Percentiles rank a stretch among this genome's conserved stretches.
phyloP scores from a whole-genome alignment of 1,284 basidiomycete species.

The Ceratobasidium sp. region DNA sequence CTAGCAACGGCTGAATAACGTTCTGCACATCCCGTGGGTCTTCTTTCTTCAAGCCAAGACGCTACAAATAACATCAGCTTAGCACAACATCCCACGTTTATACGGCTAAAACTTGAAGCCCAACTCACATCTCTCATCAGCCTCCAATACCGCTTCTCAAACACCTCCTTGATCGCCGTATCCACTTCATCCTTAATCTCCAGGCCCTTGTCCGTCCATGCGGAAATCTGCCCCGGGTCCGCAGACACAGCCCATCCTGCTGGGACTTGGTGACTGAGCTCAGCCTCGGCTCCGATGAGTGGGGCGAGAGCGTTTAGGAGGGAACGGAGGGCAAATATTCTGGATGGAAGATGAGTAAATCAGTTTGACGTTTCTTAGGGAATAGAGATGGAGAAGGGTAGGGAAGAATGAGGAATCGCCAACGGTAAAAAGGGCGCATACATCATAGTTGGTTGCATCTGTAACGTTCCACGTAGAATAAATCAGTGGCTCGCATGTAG shows the following conservation, averaged over 20 bases:
- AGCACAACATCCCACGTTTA: no score
- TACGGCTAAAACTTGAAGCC: neutral
- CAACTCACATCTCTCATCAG: slow-evolving; percentile 73
- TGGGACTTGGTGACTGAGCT: slow-evolving; percentile 64
- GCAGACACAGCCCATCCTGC: slow-evolving; percentile 72
- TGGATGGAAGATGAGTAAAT: slow-evolving; percentile 50
- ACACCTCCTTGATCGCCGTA: slow-evolving; percentile 64
- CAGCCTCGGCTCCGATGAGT: slow-evolving; percentile 81
- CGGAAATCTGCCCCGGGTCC: slow-evolving; percentile 64
- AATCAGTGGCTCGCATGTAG: no score
- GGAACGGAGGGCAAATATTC: slow-evolving; percentile 80
- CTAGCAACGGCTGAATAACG: slow-evolving; percentile 71
- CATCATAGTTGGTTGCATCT: slow-evolving; percentile 69
- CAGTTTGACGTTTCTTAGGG: neutral
- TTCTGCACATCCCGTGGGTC: slow-evolving; percentile 68
- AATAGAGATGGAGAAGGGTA: slow-evolving; percentile 34
- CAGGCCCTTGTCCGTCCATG: slow-evolving; percentile 68
- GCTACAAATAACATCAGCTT: slow-evolving; percentile 57
- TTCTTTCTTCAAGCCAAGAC: slow-evolving; percentile 73
- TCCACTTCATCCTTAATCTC: slow-evolving; percentile 70
- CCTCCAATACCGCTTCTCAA: slow-evolving; percentile 67
- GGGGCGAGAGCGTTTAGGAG: slow-evolving; percentile 80
- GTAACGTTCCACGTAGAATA: slow-evolving; percentile 19
- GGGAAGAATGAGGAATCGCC: slow-evolving; percentile 26
- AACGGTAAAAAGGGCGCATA: no score